A percentile compares a stretch with the other conserved stretches of the same genome.
Conservation (phyloP, 495 filamentous ascomycete genomes). For the Aspergillus baeticus region DNA sequence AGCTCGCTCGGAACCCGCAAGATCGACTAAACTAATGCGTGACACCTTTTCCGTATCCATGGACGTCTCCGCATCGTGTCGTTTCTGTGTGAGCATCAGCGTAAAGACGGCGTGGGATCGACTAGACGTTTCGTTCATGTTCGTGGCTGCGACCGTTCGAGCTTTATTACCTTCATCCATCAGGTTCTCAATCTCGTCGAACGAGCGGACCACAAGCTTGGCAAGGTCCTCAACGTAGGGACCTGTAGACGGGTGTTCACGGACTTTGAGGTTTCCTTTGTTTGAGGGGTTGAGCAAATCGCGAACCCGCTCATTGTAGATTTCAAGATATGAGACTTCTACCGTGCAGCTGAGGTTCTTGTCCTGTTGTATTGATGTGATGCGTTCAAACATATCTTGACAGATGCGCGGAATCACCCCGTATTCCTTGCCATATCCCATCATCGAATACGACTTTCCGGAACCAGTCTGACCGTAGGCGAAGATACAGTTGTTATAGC, state of each 20-base stretch:
- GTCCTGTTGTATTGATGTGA: conserved; percentile 71
- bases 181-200: conserved; percentile 91
- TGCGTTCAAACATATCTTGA: conserved; percentile 93
- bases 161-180: conserved; percentile 99
- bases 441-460: conserved; percentile 99
- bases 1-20: conserved; percentile 96
- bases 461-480: conserved; percentile 99
- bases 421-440: conserved; percentile 95
- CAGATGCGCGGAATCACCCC: conserved; percentile 99
- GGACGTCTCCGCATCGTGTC: conserved; percentile 87
- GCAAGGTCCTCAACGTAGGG: conserved; percentile 98
- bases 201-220: conserved; percentile 95
- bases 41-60: conserved; percentile 98
- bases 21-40: conserved; percentile 95
- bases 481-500: conserved; percentile 99
- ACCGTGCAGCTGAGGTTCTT: conserved; percentile 83
- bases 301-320: conserved; percentile 97
- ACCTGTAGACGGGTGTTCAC: conserved; percentile 95
- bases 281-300: conserved; percentile 95
- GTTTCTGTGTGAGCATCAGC: conserved; percentile 89
- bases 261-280: conserved; percentile 93
- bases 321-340: conserved; percentile 98
- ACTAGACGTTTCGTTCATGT: conserved; percentile 99
- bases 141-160: conserved; percentile 95
- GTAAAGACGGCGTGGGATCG: conserved; percentile 98